Evolutionary conservation across 2,329 filamentous ascomycete genomes (phyloP).

Genomic region (Lachnellula subtilissima): DNA sequence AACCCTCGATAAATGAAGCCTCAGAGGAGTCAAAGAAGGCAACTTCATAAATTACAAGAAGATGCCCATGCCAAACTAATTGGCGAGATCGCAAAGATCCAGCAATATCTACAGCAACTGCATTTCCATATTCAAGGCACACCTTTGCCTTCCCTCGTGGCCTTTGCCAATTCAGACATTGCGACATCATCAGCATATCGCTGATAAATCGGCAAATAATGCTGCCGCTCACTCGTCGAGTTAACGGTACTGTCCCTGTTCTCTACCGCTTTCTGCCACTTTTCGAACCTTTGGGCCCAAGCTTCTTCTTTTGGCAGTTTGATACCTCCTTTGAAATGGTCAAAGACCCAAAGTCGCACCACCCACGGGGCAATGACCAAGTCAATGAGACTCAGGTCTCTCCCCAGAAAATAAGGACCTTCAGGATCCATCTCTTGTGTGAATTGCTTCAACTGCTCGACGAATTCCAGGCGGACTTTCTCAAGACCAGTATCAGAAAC

Average conservation of each 20-base stretch:
- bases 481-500: conserved; percentile 39
- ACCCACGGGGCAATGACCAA: conserved; percentile 70
- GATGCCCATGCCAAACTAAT: too few relatives aligned
- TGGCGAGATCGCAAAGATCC: neutral
- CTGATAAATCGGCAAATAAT: conserved; percentile 65
- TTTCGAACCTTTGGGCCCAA: conserved; percentile 59
- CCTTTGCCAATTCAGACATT: conserved; percentile 56
- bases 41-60: too few relatives aligned
- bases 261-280: conserved; percentile 57
- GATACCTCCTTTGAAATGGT: conserved; percentile 64
- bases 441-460: conserved; percentile 55
- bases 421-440: conserved; percentile 54
- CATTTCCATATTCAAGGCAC: conserved; percentile 46
- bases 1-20: too few relatives aligned
- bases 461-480: conserved; percentile 53
- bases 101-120: neutral
- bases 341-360: conserved; percentile 66
- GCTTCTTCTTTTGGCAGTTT: conserved; percentile 44
- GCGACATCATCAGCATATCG: conserved; percentile 63
- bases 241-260: conserved; percentile 57
- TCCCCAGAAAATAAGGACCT: conserved; percentile 66
- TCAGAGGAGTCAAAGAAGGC: too few relatives aligned
- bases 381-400: conserved; percentile 62
- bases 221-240: conserved; percentile 62
- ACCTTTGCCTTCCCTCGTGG: conserved; percentile 55